These are phyloP conservation scores for Ascochyta clinopodiicola DNA, from an alignment of 2,329 filamentous ascomycete genomes.

Conservation along the genomic window DNA sequence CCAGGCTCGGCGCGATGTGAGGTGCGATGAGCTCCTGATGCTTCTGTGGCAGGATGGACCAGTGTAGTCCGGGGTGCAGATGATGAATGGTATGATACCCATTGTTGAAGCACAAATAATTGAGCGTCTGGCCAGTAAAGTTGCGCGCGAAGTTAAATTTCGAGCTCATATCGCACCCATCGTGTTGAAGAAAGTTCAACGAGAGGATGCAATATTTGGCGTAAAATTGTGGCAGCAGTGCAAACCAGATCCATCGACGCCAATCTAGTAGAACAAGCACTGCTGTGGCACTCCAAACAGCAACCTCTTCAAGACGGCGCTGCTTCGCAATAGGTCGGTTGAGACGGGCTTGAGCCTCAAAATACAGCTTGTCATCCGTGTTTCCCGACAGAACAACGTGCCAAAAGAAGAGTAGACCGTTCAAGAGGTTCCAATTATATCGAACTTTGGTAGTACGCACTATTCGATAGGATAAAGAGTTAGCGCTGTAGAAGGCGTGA, in stretches of 20 bases:
- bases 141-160: conserved; percentile 3
- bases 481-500: neutral
- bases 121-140: neutral
- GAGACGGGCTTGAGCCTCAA: neutral
- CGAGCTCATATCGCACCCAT: conserved; percentile 3
- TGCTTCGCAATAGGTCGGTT: conserved; percentile 4
- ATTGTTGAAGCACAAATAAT: conserved; percentile 4
- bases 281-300: neutral
- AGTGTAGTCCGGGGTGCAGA: neutral
- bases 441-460: conserved; percentile 4
- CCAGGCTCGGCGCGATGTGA: neutral
- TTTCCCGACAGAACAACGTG: conserved; percentile 4
- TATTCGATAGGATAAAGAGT: neutral
- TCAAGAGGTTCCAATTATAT: conserved; percentile 1
- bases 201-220: conserved; percentile 3
- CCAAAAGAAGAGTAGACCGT: conserved; percentile 3
- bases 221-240: conserved; percentile 3
- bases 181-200: conserved; percentile 2
- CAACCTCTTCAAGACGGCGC: neutral
- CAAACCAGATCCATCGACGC: conserved; percentile 3
- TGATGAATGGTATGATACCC: conserved; percentile 3
- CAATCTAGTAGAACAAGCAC: conserved; percentile 1
- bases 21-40: conserved; percentile 3
- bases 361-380: conserved; percentile 2
- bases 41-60: neutral